Conservation (phyloP, 495 filamentous ascomycete species). For the Penicillium fimorum region DNA sequence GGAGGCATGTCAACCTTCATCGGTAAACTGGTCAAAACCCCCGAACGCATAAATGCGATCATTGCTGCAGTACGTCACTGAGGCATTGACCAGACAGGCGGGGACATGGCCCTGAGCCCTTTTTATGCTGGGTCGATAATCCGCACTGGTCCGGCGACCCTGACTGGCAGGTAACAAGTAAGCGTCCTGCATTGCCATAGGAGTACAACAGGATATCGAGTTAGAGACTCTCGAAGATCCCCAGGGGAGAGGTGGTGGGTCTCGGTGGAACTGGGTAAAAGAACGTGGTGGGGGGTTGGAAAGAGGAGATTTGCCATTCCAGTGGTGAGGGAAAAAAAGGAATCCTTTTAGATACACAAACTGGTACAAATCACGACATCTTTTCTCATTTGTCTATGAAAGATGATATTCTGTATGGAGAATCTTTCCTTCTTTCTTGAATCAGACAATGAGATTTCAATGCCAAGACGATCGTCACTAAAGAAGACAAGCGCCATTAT, state of each 20-base stretch:
- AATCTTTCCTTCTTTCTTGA: neutral
- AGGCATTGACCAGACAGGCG: slow-evolving; percentile 94
- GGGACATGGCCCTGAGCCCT: slow-evolving; percentile 83
- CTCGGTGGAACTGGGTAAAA: slow-evolving; percentile 30
- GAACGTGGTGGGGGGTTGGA: slow-evolving; percentile 14
- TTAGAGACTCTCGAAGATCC: slow-evolving; percentile 30
- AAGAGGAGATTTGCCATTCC: slow-evolving; percentile 20
- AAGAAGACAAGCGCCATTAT: slow-evolving; percentile 31
- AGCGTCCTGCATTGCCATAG: slow-evolving; percentile 53
- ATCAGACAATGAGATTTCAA: no score
- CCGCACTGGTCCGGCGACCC: slow-evolving; percentile 57
- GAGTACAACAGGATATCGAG: slow-evolving; percentile 30
- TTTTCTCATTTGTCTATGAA: neutral
- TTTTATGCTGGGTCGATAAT: slow-evolving; percentile 79
- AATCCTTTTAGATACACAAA: neutral
- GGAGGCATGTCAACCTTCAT: slow-evolving; percentile 62
- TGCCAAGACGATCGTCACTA: slow-evolving; percentile 25
- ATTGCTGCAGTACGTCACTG: slow-evolving; percentile 93
- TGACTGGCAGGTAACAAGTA: slow-evolving; percentile 85
- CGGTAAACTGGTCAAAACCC: slow-evolving; percentile 98
- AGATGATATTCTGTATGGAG: neutral
- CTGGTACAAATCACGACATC: neutral
- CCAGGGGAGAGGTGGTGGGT: slow-evolving; percentile 38
- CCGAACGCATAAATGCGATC: slow-evolving; percentile 98
- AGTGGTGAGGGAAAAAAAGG: slow-evolving; percentile 10